These are phyloP conservation scores for Vigna trinervia DNA, from an alignment of 306 rosid species.

Conservation along the genomic window DNA sequence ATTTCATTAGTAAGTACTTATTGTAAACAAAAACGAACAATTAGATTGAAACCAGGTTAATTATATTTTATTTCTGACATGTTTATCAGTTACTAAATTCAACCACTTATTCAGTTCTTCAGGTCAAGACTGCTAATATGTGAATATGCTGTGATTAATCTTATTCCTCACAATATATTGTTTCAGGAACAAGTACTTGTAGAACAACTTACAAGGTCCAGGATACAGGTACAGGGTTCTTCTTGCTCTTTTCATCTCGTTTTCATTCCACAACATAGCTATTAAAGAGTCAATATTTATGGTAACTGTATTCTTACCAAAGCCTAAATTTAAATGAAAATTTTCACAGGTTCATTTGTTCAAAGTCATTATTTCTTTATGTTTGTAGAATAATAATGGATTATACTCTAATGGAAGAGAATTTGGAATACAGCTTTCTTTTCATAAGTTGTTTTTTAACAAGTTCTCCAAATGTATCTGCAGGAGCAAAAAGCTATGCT, in stretches of 20 bases:
- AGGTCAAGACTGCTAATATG: conserved; percentile 9
- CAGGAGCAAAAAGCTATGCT: conserved; percentile 66
- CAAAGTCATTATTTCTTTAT: too few relatives aligned
- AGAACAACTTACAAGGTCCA: conserved; percentile 67
- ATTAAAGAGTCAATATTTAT: too few relatives aligned
- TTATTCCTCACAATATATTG: not conserved
- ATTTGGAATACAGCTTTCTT: not conserved
- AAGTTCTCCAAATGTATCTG: conserved; percentile 11
- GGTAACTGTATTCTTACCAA: too few relatives aligned
- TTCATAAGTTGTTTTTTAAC: not conserved
- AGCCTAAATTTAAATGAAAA: too few relatives aligned
- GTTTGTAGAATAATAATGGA: not conserved
- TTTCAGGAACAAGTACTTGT: conserved; percentile 66
- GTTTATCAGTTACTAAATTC: not conserved
- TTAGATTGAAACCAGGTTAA: too few relatives aligned
- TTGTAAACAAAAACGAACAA: too few relatives aligned
- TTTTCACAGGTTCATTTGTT: too few relatives aligned
- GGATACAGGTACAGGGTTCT: conserved; percentile 57
- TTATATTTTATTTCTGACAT: not conserved
- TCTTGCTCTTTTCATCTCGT: conserved; percentile 11
- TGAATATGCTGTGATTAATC: not conserved
- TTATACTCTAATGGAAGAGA: not conserved
- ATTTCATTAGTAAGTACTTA: not conserved
- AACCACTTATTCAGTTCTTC: not conserved
- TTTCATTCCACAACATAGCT: not conserved